phyloP scores from a whole-genome alignment of 768 basidiomycete species.

The Suillus fuscotomentosus region DNA sequence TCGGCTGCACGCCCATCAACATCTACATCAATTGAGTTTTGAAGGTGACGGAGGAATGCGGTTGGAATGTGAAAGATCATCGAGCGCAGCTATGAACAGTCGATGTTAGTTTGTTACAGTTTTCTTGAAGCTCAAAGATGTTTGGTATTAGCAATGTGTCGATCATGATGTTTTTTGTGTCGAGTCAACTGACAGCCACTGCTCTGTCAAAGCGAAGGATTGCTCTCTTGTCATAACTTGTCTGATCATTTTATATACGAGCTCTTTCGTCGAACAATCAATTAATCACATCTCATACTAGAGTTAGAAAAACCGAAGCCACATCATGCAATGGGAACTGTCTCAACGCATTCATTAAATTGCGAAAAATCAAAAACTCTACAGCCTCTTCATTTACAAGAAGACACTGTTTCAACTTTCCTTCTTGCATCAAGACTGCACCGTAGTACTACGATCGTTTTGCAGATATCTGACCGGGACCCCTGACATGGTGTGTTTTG shows the following conservation, averaged over 20 bases:
- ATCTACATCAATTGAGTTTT: background rate
- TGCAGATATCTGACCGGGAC: no score
- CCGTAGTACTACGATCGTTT: no score
- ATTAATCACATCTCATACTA: background rate
- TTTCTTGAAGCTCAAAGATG: background rate
- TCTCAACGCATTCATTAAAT: background rate
- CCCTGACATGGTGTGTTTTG: no score
- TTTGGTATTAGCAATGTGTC: background rate
- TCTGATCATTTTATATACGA: background rate
- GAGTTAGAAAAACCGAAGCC: background rate
- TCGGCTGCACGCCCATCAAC: conserved; percentile 9
- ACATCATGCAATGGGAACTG: background rate
- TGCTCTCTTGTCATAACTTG: background rate
- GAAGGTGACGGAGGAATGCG: background rate
- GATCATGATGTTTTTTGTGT: background rate
- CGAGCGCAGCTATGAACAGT: background rate
- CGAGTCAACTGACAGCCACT: background rate
- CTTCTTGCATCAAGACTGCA: no score
- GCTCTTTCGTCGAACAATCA: background rate
- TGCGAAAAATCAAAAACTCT: background rate
- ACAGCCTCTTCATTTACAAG: background rate
- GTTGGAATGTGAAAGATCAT: background rate
- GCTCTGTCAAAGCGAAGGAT: background rate
- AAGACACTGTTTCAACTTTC: background rate
- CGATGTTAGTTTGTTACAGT: background rate